phyloP scores from a whole-genome alignment of 352 stramenopile genomes.

The Pythium phragmiticola region DNA sequence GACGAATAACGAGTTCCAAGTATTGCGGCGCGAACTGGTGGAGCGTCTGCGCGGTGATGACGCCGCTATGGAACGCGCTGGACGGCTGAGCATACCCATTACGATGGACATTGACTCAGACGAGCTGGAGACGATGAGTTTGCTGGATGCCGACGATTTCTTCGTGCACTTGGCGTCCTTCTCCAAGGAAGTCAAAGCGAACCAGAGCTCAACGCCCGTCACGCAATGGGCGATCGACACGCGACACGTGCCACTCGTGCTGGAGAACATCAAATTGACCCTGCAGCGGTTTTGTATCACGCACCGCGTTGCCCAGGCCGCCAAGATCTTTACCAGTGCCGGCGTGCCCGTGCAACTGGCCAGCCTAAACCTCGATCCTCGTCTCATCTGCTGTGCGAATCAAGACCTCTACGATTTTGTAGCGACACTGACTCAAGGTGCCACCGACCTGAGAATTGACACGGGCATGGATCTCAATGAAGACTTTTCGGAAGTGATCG shows the following conservation, averaged over 20 bases:
- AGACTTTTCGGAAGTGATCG: conserved; percentile 1
- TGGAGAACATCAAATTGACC: conserved; percentile 2
- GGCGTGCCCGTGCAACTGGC: conserved; percentile 10
- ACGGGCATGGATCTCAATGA: conserved; percentile 6
- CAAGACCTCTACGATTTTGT: conserved; percentile 11
- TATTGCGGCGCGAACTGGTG: neutral
- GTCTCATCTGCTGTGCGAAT: conserved; percentile 16
- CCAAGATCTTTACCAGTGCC: conserved; percentile 4
- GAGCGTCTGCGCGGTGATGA: neutral
- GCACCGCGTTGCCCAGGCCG: conserved; percentile 12
- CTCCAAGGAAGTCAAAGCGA: neutral
- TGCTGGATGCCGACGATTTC: conserved; percentile 9
- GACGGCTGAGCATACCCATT: neutral
- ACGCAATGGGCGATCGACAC: neutral
- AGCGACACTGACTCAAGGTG: neutral
- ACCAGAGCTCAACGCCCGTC: neutral
- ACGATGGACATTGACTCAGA: conserved; percentile 1
- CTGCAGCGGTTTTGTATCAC: conserved; percentile 19
- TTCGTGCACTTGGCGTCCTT: conserved; percentile 5
- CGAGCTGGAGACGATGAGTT: neutral
- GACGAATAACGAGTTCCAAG: neutral
- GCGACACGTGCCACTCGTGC: neutral
- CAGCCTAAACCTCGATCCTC: conserved; percentile 12
- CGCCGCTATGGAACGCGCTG: neutral
- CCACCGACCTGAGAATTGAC: neutral